Evolutionary conservation across 148 eudicot genomes (phyloP).

Genomic region (Amaranthus hypochondriacus): DNA sequence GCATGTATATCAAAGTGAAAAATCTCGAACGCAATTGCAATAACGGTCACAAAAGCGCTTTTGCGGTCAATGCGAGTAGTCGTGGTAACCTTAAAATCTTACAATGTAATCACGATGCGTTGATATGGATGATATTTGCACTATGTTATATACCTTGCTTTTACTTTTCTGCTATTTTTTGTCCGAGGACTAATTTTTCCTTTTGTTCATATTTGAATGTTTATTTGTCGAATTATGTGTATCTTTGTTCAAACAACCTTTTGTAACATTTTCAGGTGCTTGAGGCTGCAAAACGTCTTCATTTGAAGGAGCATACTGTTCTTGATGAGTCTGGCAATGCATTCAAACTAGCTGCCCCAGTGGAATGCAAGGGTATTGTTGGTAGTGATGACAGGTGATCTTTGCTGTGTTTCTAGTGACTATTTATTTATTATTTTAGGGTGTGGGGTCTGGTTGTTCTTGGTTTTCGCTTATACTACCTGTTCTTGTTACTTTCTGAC

Average conservation of each 20-base stretch:
- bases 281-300: constrained; percentile 91
- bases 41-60: too few species aligned
- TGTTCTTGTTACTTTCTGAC: too few species aligned
- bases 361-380: constrained; percentile 98
- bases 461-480: too few species aligned
- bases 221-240: not conserved
- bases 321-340: constrained; percentile 87
- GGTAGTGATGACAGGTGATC: constrained; percentile 98
- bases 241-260: not conserved
- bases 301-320: constrained; percentile 87
- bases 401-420: not conserved
- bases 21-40: too few species aligned
- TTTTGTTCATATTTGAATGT: not conserved
- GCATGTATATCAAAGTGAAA: too few species aligned
- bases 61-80: too few species aligned
- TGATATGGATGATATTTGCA: not conserved
- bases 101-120: too few species aligned
- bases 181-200: not conserved
- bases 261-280: constrained; percentile 44
- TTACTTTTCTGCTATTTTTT: not conserved
- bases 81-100: too few species aligned
- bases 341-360: constrained; percentile 91
- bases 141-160: not conserved
- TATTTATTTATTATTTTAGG: too few species aligned
- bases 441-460: too few species aligned